Evolutionary conservation across 2,329 filamentous ascomycete species (phyloP).

Genomic region (Aspergillus spinulosporus): DNA sequence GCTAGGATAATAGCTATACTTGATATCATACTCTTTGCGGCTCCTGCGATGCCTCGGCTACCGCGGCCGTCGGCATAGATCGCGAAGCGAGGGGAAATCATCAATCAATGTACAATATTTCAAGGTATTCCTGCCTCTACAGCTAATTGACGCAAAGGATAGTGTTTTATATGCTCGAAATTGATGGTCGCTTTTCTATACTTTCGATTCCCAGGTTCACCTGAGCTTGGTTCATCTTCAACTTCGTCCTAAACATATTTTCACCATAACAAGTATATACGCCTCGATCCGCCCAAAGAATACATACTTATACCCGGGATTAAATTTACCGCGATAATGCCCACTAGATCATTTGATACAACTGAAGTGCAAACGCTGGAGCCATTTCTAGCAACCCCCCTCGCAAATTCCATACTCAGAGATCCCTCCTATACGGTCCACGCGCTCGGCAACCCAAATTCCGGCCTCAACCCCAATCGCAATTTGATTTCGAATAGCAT

Average conservation of each 20-base stretch:
- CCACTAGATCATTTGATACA: background rate
- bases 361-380: background rate
- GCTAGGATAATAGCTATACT: background rate
- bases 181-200: too few relatives aligned
- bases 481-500: background rate
- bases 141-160: too few relatives aligned
- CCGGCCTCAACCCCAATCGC: background rate
- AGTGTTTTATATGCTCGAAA: too few relatives aligned
- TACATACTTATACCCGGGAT: too few relatives aligned
- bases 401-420: background rate
- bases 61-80: background rate
- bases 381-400: background rate
- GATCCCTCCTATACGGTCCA: background rate
- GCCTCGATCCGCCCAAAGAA: too few relatives aligned
- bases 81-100: background rate
- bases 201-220: too few relatives aligned
- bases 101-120: too few relatives aligned
- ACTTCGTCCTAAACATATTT: too few relatives aligned
- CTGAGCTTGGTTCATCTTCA: too few relatives aligned
- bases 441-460: background rate
- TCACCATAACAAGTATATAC: too few relatives aligned
- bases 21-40: background rate
- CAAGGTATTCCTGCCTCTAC: too few relatives aligned
- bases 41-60: conserved; percentile 3
- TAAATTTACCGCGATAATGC: background rate